A percentile compares a stretch with the other conserved stretches of the same genome.
phyloP scores from a whole-genome alignment of 129 eudicot genomes.

The Centaurea solstitialis region DNA sequence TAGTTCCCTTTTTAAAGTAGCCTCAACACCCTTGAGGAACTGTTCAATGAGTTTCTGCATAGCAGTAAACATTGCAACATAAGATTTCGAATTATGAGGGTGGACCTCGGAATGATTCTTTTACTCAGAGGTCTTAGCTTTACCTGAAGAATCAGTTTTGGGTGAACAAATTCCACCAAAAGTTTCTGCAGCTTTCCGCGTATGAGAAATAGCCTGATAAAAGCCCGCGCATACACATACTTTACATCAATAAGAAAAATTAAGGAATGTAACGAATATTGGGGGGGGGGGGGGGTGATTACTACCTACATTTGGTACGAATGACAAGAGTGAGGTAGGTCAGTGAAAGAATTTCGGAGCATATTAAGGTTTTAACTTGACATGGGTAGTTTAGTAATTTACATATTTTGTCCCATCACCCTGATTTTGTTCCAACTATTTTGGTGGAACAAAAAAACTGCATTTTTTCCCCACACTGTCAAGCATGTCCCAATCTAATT shows the following conservation, averaged over 20 bases:
- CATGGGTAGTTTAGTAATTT: background rate
- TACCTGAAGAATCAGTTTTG: slow-evolving; percentile 74
- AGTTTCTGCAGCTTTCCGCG: slow-evolving; percentile 70
- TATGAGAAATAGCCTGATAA: slow-evolving; percentile 45
- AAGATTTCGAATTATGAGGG: background rate
- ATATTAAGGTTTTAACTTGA: background rate
- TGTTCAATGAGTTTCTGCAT: slow-evolving; percentile 79
- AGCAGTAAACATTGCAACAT: slow-evolving; percentile 8
- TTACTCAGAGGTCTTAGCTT: background rate
- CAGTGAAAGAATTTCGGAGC: background rate
- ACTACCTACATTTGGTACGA: background rate
- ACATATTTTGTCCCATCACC: background rate
- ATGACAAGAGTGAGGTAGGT: background rate
- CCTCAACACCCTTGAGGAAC: slow-evolving; percentile 67
- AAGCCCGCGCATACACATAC: background rate
- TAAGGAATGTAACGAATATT: background rate
- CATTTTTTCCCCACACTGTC: background rate
- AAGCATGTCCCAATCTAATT: background rate
- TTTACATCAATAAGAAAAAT: background rate
- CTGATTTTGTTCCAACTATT: background rate
- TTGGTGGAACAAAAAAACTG: background rate
- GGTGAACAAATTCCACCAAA: slow-evolving; percentile 66
- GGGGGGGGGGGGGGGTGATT: background rate
- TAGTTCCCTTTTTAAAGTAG: slow-evolving; percentile 62
- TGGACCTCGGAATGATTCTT: background rate